Evolutionary conservation across 83 land plant genomes (phyloP).

Genomic region (Thuja plicata): DNA sequence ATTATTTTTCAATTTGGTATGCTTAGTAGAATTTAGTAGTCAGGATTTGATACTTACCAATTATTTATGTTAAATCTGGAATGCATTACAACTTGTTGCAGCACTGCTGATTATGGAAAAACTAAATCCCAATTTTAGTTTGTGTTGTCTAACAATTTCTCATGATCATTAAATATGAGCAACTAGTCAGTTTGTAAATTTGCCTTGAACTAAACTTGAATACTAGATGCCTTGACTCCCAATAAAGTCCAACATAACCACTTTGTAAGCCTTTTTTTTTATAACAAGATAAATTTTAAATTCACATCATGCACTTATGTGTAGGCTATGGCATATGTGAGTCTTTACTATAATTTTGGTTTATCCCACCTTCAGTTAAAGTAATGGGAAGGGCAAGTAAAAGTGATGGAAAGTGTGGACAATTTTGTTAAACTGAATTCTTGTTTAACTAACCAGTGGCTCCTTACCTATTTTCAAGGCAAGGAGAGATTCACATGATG

Average conservation of each 20-base stretch:
- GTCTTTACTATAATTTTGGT: neutral
- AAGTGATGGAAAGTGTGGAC: neutral
- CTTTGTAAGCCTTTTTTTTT: neutral
- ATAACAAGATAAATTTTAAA: neutral
- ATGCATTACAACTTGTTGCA: neutral
- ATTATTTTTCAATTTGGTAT: neutral
- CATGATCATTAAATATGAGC: neutral
- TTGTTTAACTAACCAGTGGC: neutral
- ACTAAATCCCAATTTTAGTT: neutral
- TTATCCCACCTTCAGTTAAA: neutral
- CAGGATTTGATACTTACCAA: neutral
- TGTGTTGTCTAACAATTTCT: neutral
- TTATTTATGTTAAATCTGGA: neutral
- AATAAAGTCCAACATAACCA: neutral
- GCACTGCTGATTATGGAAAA: neutral
- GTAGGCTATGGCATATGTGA: neutral
- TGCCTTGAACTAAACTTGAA: neutral
- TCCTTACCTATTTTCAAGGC: neutral
- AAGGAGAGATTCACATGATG: neutral
- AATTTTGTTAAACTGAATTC: neutral
- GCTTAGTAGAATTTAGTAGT: neutral
- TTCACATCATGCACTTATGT: neutral
- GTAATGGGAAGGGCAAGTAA: neutral
- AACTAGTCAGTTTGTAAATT: neutral
- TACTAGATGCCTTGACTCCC: neutral